phyloP scores from a whole-genome alignment of 257 asterid genomes.

The Solanum neorickii region DNA sequence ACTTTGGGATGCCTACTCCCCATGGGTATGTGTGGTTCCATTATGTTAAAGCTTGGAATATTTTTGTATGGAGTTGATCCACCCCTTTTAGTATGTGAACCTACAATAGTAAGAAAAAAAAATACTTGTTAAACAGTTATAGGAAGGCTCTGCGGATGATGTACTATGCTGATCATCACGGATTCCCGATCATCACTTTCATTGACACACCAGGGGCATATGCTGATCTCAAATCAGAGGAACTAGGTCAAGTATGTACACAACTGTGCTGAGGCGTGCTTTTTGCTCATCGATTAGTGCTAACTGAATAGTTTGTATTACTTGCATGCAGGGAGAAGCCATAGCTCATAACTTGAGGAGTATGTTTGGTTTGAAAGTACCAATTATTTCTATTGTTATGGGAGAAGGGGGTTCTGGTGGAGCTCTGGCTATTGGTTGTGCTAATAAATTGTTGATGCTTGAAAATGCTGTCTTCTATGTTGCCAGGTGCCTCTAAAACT shows the following conservation, averaged over 20 bases:
- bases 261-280: background rate
- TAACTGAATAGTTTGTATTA: background rate
- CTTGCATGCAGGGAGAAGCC: conserved; percentile 75
- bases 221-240: conserved; percentile 87
- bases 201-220: conserved; percentile 94
- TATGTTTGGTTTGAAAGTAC: conserved; percentile 98
- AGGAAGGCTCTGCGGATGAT: conserved; percentile 91
- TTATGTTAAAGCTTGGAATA: background rate
- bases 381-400: conserved; percentile 73
- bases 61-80: background rate
- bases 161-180: conserved; percentile 88
- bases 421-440: conserved; percentile 98
- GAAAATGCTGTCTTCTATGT: conserved; percentile 97
- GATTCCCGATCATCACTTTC: conserved; percentile 77
- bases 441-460: conserved; percentile 88
- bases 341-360: conserved; percentile 89
- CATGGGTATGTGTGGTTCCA: conserved; percentile 55
- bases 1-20: conserved; percentile 98
- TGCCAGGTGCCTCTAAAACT: conserved; percentile 53
- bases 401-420: conserved; percentile 99
- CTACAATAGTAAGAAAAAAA: background rate
- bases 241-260: conserved; percentile 60
- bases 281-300: background rate
- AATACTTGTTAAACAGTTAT: conserved; percentile 37
- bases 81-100: background rate